Base-by-base conservation (phyloP, 331 rosid genomes). In the Acacia concinna region DNA sequence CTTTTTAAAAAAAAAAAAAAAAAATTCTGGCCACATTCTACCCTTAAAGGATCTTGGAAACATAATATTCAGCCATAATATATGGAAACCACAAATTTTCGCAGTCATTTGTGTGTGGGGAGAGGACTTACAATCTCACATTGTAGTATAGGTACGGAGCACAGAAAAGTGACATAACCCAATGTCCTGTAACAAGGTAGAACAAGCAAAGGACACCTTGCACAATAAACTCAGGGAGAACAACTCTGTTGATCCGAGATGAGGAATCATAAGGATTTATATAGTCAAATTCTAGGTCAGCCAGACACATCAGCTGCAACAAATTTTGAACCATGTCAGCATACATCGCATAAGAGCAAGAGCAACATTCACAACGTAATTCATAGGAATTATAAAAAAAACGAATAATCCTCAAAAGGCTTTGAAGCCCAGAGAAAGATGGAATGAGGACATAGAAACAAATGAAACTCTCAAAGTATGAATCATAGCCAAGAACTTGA, bases 261-360 rank as follows among this genome's bases (percentile, higher is more conserved):
- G 99, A 85, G 49, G 92, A 87, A 74, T 96, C 99, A 79, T 90
- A 96, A 32, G 99, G 96, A 89, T 96, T 96, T 85, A 91, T 89
- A 73, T 96, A 89, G 88, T 96, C 99, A 67, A 96, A 93, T 86
- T 96, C 98, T 1, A 96, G 86, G 84, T 96, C 99, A 18, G 97
- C 97, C 66, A 96, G 86, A 86, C 97, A 93, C 98, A 96, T 91
- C 66, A 96, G 90, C 99, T 96, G 92, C 91, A 90, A 76, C 21
- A 80, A 77, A 73, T 54, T 51, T 68, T 25, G 64, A 52, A 68
- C 47, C 68, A 43, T 17, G 59, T 49, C 57, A 87, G 76, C 47
- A 2, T 30, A 71, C 1, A 20, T 28, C 40, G 68, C 71, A 63
- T 8, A 13, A 40, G 20, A 78, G 9, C 51, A 82, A 72, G 54